A percentile compares a stretch with the other conserved stretches of the same genome.
phyloP scores from a whole-genome alignment of 148 eudicot genomes.

The Talinum fruticosum region DNA sequence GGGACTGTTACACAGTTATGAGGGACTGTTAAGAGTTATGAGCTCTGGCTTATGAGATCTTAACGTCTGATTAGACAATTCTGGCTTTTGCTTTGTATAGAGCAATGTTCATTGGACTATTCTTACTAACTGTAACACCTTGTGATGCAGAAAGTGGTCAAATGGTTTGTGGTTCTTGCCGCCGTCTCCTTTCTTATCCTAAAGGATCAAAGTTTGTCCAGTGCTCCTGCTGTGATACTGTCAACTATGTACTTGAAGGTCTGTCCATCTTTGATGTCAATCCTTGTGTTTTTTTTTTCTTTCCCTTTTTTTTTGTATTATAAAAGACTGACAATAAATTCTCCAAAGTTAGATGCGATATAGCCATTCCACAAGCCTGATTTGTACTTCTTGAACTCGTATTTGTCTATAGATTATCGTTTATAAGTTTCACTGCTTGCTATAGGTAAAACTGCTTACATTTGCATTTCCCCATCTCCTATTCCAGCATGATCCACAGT shows the following conservation, averaged over 20 bases:
- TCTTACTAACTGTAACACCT: neutral
- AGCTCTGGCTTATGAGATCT: neutral
- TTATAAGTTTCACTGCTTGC: too few relatives aligned
- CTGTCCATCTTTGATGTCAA: constrained; percentile 1
- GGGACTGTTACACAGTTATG: too few relatives aligned
- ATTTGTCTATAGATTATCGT: too few relatives aligned
- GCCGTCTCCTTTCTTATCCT: constrained; percentile 63
- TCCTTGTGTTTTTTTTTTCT: neutral
- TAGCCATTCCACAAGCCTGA: neutral
- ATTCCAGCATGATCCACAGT: too few relatives aligned
- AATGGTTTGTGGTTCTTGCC: constrained; percentile 91
- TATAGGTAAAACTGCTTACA: too few relatives aligned
- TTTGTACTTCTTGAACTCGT: too few relatives aligned
- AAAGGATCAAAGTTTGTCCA: constrained; percentile 65
- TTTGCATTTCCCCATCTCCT: too few relatives aligned
- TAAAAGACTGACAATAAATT: too few relatives aligned
- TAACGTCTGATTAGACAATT: too few relatives aligned
- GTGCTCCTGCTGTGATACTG: constrained; percentile 74
- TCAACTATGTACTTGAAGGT: constrained; percentile 89
- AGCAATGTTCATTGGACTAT: neutral
- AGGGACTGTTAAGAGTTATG: neutral
- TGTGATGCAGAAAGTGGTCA: constrained; percentile 59
- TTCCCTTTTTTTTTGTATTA: too few relatives aligned
- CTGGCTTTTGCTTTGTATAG: neutral
- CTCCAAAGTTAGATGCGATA: neutral